Conservation (phyloP, 140 eudicot species). For the Stevia rebaudiana region DNA sequence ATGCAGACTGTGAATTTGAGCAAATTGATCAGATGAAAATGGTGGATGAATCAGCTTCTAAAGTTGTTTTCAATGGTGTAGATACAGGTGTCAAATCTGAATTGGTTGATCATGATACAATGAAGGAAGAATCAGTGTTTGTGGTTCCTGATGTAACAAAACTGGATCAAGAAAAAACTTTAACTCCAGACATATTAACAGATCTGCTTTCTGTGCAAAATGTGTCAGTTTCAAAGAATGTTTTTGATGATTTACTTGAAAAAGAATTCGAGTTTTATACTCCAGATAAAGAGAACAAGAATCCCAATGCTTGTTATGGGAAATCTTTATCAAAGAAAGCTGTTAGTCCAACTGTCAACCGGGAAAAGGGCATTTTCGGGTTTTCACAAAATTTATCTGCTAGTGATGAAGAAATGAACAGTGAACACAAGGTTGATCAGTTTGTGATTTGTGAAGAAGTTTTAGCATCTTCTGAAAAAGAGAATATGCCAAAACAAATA, state of each 20-base stretch:
- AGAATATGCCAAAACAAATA: conserved; percentile 17
- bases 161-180: conserved; percentile 14
- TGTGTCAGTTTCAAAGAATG: conserved; percentile 21
- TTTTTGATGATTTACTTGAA: conserved; percentile 22
- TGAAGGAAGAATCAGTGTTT: conserved; percentile 21
- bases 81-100: neutral
- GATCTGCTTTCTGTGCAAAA: conserved; percentile 10
- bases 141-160: conserved; percentile 2
- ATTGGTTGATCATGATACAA: conserved; percentile 4
- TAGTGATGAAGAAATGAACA: neutral
- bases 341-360: conserved; percentile 8
- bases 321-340: conserved; percentile 44
- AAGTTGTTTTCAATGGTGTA: conserved; percentile 16
- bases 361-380: conserved; percentile 1
- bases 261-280: conserved; percentile 47
- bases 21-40: conserved; percentile 11
- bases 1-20: conserved; percentile 17
- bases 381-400: conserved; percentile 35
- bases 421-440: conserved; percentile 8
- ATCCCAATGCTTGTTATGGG: conserved; percentile 40
- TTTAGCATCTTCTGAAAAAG: conserved; percentile 22
- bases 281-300: conserved; percentile 65
- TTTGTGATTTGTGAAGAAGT: conserved; percentile 11
- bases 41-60: conserved; percentile 16
- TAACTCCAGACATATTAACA: conserved; percentile 18